Percentiles rank a stretch among this genome's conserved stretches.
phyloP scores from a whole-genome alignment of 148 eudicot genomes.

The Rhododendron ferrugineum region DNA sequence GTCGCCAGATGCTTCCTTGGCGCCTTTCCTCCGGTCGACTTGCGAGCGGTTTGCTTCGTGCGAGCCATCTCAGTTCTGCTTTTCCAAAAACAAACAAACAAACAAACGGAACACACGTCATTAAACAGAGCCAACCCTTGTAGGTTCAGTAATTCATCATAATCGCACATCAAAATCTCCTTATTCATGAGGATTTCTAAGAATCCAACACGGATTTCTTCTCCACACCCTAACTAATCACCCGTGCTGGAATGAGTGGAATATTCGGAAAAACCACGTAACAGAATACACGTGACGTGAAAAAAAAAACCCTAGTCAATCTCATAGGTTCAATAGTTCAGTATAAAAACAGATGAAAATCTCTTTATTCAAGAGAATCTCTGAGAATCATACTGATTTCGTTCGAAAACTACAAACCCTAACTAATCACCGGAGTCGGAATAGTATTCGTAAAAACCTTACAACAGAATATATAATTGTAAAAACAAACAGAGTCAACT shows the following conservation, averaged over 20 bases:
- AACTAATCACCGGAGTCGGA: neutral
- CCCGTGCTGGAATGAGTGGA: too few species aligned
- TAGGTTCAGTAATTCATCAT: too few species aligned
- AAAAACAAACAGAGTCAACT: neutral
- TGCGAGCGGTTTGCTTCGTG: conserved; percentile 26
- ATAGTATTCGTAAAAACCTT: neutral
- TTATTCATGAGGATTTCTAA: neutral
- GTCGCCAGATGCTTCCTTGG: conserved; percentile 22
- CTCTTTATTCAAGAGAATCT: neutral
- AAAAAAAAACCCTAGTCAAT: neutral
- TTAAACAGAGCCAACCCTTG: neutral
- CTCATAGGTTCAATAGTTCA: neutral
- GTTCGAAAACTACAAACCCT: neutral
- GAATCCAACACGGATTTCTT: neutral
- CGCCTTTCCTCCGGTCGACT: conserved; percentile 22
- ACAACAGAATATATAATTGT: neutral
- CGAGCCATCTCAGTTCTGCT: conserved; percentile 20
- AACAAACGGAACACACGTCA: neutral
- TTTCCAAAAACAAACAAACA: too few species aligned
- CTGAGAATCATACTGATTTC: neutral
- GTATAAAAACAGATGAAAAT: neutral
- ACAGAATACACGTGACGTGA: too few species aligned
- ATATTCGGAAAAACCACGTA: too few species aligned
- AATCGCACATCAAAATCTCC: neutral
- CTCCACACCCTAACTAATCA: too few species aligned